These are phyloP conservation scores for Epichloe hybrida DNA, from an alignment of 2,329 filamentous ascomycete species.

Conservation along the genomic window DNA sequence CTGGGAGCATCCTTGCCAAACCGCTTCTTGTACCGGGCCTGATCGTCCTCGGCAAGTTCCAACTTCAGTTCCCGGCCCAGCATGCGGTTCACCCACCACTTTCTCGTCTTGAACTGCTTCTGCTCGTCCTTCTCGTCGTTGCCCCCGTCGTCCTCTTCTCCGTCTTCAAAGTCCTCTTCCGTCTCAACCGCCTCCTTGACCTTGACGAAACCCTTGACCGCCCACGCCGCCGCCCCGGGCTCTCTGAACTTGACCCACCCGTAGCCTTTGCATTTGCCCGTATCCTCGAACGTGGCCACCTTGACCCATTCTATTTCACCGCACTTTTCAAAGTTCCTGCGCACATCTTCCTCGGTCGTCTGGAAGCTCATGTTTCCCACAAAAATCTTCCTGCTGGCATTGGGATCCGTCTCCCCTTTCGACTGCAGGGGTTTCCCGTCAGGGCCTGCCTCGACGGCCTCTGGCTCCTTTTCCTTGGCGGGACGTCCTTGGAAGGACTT, in stretches of 20 bases:
- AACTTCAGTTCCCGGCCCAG: slow-evolving; percentile 70
- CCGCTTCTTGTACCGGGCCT: slow-evolving; percentile 82
- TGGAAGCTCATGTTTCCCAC: slow-evolving; percentile 82
- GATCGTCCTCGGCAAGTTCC: slow-evolving; percentile 87
- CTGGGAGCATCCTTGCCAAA: slow-evolving; percentile 60
- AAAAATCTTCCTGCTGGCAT: slow-evolving; percentile 72
- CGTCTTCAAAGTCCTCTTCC: slow-evolving; percentile 45
- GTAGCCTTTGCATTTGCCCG: slow-evolving; percentile 95
- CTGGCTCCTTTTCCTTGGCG: slow-evolving; percentile 39
- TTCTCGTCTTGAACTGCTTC: slow-evolving; percentile 45
- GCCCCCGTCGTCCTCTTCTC: slow-evolving; percentile 30
- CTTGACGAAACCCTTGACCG: slow-evolving; percentile 67
- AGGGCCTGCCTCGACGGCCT: slow-evolving; percentile 13
- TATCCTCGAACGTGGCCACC: slow-evolving; percentile 90
- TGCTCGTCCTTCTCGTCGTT: slow-evolving; percentile 27
- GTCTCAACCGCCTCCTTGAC: slow-evolving; percentile 52
- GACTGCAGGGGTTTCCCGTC: slow-evolving; percentile 20
- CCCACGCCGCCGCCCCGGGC: slow-evolving; percentile 53
- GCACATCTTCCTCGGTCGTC: slow-evolving; percentile 66
- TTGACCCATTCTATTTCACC: slow-evolving; percentile 73
- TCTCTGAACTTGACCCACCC: slow-evolving; percentile 89
- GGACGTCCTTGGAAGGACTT: slow-evolving; percentile 86
- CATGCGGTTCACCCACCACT: slow-evolving; percentile 79
- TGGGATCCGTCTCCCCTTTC: slow-evolving; percentile 24
- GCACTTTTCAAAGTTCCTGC: slow-evolving; percentile 72